phyloP scores from a whole-genome alignment of 192 early-diverging fungal genomes.

The Tieghemiomyces parasiticus region DNA sequence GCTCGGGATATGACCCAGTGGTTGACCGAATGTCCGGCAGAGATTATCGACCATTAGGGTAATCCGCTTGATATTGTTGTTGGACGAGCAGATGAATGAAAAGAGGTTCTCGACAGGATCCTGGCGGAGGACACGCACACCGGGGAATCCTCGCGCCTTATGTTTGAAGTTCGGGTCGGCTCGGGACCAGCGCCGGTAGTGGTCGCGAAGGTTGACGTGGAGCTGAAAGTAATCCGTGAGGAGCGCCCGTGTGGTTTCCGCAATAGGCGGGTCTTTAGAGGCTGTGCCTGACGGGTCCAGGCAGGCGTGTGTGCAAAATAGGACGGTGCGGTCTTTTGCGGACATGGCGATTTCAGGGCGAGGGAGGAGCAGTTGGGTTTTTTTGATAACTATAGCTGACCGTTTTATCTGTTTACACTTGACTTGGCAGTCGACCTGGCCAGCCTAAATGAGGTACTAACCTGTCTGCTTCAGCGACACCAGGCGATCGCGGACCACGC shows the following conservation, averaged over 20 bases:
- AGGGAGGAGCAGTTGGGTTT: no score
- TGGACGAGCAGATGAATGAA: slow-evolving; percentile 83
- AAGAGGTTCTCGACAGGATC: slow-evolving; percentile 78
- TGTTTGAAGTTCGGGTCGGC: slow-evolving; percentile 49
- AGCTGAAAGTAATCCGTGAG: slow-evolving; percentile 82
- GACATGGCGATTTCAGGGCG: no score
- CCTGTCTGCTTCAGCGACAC: slow-evolving; percentile 49
- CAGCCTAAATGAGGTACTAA: no score
- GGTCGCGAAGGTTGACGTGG: slow-evolving; percentile 36
- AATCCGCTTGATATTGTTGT: slow-evolving; percentile 92
- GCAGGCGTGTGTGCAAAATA: no score
- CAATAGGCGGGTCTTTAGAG: slow-evolving; percentile 17
- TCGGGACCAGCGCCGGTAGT: slow-evolving; percentile 39
- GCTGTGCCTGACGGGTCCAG: slow-evolving; percentile 1
- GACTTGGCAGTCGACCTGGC: no score
- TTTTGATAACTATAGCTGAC: no score
- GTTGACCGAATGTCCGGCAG: slow-evolving; percentile 29
- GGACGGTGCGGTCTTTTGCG: no score
- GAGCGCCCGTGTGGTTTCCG: slow-evolving; percentile 15
- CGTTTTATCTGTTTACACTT: no score
- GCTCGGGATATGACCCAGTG: no score
- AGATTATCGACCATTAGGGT: slow-evolving; percentile 50
- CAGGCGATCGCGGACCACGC: slow-evolving; percentile 35
- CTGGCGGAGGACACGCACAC: slow-evolving; percentile 66
- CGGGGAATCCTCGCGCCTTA: slow-evolving; percentile 36